A percentile compares a stretch with the other conserved stretches of the same genome.
Conservation (phyloP, 805 yeast species). For the Hanseniaspora mollemarum region DNA sequence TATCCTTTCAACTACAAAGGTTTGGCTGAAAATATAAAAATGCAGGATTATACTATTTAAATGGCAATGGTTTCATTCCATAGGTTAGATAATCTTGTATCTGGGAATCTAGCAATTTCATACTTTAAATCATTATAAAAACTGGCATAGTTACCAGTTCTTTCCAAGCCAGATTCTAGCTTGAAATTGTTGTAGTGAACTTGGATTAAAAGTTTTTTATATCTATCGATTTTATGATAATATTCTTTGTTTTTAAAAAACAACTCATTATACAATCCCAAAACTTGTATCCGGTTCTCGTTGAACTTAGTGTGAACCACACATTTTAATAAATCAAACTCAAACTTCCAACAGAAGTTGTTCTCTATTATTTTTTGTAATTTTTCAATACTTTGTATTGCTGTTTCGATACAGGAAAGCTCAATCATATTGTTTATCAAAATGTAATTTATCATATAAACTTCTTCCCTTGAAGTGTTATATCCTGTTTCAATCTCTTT, state of each 20-base stretch:
- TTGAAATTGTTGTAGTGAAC: background rate
- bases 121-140: background rate
- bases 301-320: background rate
- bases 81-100: background rate
- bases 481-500: background rate
- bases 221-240: background rate
- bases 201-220: background rate
- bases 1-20: conserved; percentile 35
- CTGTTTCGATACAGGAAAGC: background rate
- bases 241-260: background rate
- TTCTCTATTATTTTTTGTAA: background rate
- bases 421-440: background rate
- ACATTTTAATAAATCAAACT: background rate
- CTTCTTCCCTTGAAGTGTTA: background rate
- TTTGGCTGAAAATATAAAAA: background rate
- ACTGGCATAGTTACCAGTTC: background rate
- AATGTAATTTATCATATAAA: background rate
- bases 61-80: background rate
- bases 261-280: background rate
- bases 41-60: background rate
- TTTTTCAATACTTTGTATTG: background rate
- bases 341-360: conserved; percentile 5
- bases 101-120: background rate
- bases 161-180: background rate
- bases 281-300: background rate